phyloP scores from a whole-genome alignment of 148 eudicot species.

The Camellia lanceoleosa region DNA sequence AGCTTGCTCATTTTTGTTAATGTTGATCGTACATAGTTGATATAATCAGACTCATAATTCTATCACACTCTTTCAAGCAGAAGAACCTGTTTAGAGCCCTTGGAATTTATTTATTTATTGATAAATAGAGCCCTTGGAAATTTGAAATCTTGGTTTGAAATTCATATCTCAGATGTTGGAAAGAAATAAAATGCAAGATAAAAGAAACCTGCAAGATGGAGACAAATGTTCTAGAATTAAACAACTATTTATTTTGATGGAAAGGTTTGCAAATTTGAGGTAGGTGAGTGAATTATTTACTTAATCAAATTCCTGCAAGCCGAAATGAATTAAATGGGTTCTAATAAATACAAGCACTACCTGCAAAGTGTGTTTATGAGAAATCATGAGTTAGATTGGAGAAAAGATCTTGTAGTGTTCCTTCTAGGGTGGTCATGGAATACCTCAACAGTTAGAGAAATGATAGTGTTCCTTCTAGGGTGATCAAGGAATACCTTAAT shows the following conservation, averaged over 20 bases:
- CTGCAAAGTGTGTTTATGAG: neutral
- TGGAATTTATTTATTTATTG: neutral
- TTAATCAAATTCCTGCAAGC: neutral
- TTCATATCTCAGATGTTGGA: neutral
- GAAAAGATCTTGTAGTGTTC: neutral
- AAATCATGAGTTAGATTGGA: neutral
- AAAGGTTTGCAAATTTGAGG: neutral
- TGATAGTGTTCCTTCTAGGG: too few relatives aligned
- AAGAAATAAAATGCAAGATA: neutral
- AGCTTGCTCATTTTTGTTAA: neutral
- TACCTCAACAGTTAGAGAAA: too few relatives aligned
- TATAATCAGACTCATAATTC: neutral
- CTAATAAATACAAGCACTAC: too few relatives aligned
- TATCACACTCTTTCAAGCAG: too few relatives aligned
- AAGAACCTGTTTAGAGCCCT: too few relatives aligned
- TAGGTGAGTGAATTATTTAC: neutral
- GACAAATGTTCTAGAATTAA: neutral
- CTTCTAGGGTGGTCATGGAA: neutral
- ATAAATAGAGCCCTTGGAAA: neutral
- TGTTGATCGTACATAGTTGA: neutral
- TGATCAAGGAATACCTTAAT: neutral
- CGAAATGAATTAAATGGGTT: neutral
- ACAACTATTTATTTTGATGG: neutral
- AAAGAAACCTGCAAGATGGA: neutral
- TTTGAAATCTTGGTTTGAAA: neutral